phyloP scores from a whole-genome alignment of 2,329 filamentous ascomycete genomes.

The Sclerotinia nivalis region DNA sequence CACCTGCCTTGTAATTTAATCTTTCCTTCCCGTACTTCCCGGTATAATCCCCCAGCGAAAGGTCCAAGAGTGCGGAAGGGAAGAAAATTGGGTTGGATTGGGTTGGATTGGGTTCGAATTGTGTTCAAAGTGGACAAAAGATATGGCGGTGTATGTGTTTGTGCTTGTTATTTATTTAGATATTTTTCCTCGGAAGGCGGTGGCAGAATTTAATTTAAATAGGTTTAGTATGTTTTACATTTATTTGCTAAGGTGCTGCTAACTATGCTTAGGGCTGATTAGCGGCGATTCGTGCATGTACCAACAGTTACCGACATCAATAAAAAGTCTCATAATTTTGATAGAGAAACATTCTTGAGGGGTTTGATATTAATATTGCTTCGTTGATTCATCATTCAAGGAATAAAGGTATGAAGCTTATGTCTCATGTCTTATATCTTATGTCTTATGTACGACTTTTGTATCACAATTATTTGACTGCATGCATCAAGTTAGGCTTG shows the following conservation, averaged over 20 bases:
- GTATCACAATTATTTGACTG: neutral
- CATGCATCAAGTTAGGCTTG: neutral
- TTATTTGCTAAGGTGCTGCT: neutral
- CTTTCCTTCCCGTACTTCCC: neutral
- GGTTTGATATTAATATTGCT: neutral
- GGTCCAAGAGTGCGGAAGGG: neutral
- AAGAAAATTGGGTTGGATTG: neutral
- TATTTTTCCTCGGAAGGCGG: slow-evolving; percentile 9
- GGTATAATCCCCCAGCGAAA: neutral
- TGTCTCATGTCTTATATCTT: neutral
- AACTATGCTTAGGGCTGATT: slow-evolving; percentile 18
- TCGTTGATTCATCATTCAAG: neutral
- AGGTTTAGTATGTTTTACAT: neutral
- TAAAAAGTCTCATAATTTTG: slow-evolving; percentile 21
- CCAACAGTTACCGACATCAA: neutral
- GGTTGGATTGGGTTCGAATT: slow-evolving; percentile 11
- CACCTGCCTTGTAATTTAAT: neutral
- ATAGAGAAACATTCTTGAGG: neutral
- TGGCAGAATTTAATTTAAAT: neutral
- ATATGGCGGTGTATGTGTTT: slow-evolving; percentile 15
- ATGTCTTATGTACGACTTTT: neutral
- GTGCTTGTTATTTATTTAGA: slow-evolving; percentile 2
- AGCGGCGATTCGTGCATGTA: slow-evolving; percentile 15
- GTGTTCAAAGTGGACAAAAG: slow-evolving; percentile 14
- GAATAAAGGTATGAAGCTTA: neutral